A percentile compares a stretch with the other conserved stretches of the same genome.
Conservation (phyloP, 257 asterid species). For the Solanum pimpinellifolium region DNA sequence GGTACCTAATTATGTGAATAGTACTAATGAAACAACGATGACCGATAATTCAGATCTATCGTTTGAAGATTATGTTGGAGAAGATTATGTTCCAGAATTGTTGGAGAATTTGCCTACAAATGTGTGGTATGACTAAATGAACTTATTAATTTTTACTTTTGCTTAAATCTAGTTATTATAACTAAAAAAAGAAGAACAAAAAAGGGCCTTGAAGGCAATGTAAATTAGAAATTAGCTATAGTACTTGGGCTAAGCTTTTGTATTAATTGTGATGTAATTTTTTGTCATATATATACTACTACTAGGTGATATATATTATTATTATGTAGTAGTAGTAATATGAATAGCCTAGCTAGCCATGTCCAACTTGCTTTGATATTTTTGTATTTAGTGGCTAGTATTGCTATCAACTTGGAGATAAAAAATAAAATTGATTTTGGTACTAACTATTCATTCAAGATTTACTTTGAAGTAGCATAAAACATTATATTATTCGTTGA, state of each 20-base stretch:
- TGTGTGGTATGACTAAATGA: not conserved
- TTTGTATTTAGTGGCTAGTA: not conserved
- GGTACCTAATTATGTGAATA: not conserved
- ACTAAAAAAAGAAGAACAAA: not conserved
- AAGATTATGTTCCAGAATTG: slow-evolving; percentile 1
- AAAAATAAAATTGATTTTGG: not conserved
- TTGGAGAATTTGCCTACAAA: not conserved
- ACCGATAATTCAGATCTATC: slow-evolving; percentile 2
- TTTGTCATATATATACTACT: not conserved
- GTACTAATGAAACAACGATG: not conserved
- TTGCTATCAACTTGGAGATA: not conserved
- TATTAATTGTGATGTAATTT: not conserved
- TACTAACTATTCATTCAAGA: not conserved
- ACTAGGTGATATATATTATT: not conserved
- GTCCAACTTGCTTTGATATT: not conserved
- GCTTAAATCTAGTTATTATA: not conserved
- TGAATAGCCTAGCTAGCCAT: not conserved
- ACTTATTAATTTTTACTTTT: not conserved
- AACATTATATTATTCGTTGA: not conserved
- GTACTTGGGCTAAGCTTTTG: not conserved
- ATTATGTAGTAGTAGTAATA: not conserved
- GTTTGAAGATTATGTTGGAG: not conserved
- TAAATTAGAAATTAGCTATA: not conserved
- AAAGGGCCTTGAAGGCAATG: not conserved
- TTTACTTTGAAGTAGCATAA: not conserved